These are phyloP conservation scores for Nothopassalora personata DNA, from an alignment of 2,329 filamentous ascomycete genomes.

Conservation along the genomic window DNA sequence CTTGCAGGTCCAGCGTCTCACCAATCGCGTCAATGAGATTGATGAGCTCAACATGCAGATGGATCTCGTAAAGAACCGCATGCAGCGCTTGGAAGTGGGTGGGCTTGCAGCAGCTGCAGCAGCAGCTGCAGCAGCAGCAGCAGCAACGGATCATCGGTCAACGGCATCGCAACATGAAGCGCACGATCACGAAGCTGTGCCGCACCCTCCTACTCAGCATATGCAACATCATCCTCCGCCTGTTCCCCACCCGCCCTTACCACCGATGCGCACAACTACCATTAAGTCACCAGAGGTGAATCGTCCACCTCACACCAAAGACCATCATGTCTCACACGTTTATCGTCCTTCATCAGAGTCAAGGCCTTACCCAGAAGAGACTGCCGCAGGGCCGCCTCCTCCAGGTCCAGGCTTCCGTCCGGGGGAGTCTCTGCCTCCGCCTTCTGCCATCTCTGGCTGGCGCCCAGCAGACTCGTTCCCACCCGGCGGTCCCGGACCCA, in stretches of 20 bases:
- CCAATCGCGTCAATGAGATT: constrained; percentile 42
- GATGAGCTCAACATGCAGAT: constrained; percentile 44
- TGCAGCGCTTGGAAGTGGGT: constrained; percentile 34
- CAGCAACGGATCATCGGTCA: constrained; percentile 4
- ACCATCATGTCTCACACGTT: constrained; percentile 12
- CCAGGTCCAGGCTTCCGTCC: constrained; percentile 8
- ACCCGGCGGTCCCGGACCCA: constrained; percentile 14
- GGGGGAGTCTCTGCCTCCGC: constrained; percentile 22
- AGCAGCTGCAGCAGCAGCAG: too few relatives aligned
- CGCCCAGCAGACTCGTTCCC: constrained; percentile 25
- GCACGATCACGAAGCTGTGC: not conserved
- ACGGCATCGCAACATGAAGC: constrained; percentile 7
- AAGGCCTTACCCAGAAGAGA: constrained; percentile 11
- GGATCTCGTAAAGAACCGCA: constrained; percentile 45
- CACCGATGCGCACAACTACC: constrained; percentile 24
- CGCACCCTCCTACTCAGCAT: not conserved
- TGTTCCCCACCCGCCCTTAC: constrained; percentile 17
- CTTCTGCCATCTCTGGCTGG: constrained; percentile 27
- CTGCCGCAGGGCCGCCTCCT: constrained; percentile 5
- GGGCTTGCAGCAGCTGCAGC: constrained; percentile 7
- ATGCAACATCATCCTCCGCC: constrained; percentile 3
- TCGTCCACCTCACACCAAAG: constrained; percentile 12
- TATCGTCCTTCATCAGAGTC: constrained; percentile 18
- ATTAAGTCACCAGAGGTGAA: constrained; percentile 18
- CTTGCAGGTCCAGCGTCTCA: constrained; percentile 34